Evolutionary conservation across 1,284 basidiomycete genomes (phyloP).

Genomic region (Microbotryum scabiosae): DNA sequence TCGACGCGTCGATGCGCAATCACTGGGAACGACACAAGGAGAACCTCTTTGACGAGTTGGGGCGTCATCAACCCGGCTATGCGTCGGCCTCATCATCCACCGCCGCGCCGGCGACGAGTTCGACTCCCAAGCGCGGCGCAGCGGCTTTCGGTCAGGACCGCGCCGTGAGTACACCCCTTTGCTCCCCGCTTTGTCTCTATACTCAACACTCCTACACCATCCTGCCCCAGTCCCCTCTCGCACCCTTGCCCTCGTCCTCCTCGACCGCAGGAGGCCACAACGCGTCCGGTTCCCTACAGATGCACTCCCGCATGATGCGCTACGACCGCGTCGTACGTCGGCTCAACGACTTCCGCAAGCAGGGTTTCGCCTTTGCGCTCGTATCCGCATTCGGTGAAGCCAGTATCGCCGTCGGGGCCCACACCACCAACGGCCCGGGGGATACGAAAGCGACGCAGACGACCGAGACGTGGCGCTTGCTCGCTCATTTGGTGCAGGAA

Average conservation of each 20-base stretch:
- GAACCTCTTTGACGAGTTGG: constrained; percentile 81
- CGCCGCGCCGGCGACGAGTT: constrained; percentile 19
- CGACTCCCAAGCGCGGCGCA: constrained; percentile 16
- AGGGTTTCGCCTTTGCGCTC: constrained; percentile 63
- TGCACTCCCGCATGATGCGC: constrained; percentile 88
- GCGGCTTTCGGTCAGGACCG: neutral
- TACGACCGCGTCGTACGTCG: constrained; percentile 72
- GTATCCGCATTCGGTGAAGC: constrained; percentile 61
- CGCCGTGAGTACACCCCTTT: no score
- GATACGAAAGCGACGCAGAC: constrained; percentile 36
- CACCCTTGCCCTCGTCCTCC: constrained; percentile 14
- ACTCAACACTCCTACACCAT: neutral
- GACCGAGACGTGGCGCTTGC: constrained; percentile 42
- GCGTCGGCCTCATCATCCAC: constrained; percentile 1
- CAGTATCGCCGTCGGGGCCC: constrained; percentile 13
- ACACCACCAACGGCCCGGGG: neutral
- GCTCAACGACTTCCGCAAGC: constrained; percentile 61
- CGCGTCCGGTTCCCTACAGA: constrained; percentile 31
- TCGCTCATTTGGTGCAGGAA: constrained; percentile 45
- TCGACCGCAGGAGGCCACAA: constrained; percentile 9
- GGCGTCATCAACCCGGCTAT: constrained; percentile 45
- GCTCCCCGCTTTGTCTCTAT: neutral
- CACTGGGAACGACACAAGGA: constrained; percentile 89
- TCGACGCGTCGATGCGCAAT: constrained; percentile 63
- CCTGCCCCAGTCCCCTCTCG: constrained; percentile 5